Base-by-base conservation (phyloP, 441 rosid genomes). In the Eruca vesicaria region DNA sequence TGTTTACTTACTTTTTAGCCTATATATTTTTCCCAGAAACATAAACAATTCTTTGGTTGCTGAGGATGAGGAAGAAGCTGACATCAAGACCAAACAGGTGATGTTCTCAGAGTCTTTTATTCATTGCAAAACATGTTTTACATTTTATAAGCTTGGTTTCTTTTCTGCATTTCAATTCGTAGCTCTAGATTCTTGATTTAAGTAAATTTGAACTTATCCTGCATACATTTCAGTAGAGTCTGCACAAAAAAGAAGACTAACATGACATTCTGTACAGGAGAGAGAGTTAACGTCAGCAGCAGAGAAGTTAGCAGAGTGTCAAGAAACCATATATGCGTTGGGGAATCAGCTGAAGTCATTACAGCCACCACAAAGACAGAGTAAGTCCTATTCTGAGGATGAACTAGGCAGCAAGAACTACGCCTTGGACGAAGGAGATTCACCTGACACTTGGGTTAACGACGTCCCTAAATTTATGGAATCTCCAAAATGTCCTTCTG, bases 301-400 rank as follows among this genome's bases (percentile, higher is more conserved):
- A 4, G 98, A 90, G 85, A 92, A 91, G 86, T 84, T 95, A 75
- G 96, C 96, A 0, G 96, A 91, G 85, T 95, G 99, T 82, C 98
- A 95, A 69, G 93, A 95, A 83, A 95, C 99, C 55, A 92, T 95
- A 81, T 86, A 86, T 81, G 88, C 91, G 43, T 88, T 95, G 1
- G 98, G 98, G 66, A 92, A 85, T 79, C 99, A 94, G 82, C 69
- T 94, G 61, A 85, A 90, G 43, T 75, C 91, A 26, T 73, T 95
- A 19, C 86, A 79, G 38, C 97, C 95, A 16, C 92, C 82, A 66
- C 48, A 59, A 72, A 82, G 74, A 3, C 86, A 82, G 29, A 85
- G 76, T 9, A 57, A 63, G 62, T 67, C 78, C 16, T 73, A 33
- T 58, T 76, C 86, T 48, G 88, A 85, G 18, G 90, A 85, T 2